A percentile compares a stretch with the other conserved stretches of the same genome.
Evolutionary conservation across 2,329 filamentous ascomycete species (phyloP).

Genomic region (Proliferodiscus dingleyae): DNA sequence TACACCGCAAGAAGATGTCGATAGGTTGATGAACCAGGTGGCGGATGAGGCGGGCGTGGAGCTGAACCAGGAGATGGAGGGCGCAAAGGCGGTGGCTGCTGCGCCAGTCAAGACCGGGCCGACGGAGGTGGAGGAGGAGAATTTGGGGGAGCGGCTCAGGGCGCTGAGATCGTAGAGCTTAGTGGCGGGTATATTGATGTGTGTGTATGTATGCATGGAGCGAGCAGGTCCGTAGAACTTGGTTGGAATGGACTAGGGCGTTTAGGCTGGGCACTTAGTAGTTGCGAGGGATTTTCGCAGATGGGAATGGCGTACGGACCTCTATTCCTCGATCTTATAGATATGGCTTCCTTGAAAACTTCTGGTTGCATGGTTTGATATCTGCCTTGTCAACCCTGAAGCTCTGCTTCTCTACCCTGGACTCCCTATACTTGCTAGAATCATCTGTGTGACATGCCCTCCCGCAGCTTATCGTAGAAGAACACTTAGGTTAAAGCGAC

Average conservation of each 20-base stretch:
- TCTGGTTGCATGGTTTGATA: background rate
- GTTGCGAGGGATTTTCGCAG: background rate
- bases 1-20: conserved; percentile 78
- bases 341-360: no score
- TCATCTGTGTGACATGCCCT: no score
- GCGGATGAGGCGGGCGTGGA: conserved; percentile 86
- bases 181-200: conserved; percentile 4
- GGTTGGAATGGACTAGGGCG: no score
- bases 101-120: conserved; percentile 57
- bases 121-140: conserved; percentile 74
- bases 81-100: conserved; percentile 52
- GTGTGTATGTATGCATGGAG: no score
- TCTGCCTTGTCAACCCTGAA: background rate
- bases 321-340: background rate
- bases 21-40: conserved; percentile 77
- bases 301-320: background rate
- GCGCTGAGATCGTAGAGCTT: conserved; percentile 39
- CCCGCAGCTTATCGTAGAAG: no score
- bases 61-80: conserved; percentile 66
- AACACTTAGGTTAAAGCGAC: no score
- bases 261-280: background rate
- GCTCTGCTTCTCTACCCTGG: no score
- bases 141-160: conserved; percentile 54
- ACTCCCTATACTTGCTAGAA: no score
- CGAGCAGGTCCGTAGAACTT: no score